These are phyloP conservation scores for Laguncularia racemosa DNA, from an alignment of 345 rosid species.

Conservation along the genomic window DNA sequence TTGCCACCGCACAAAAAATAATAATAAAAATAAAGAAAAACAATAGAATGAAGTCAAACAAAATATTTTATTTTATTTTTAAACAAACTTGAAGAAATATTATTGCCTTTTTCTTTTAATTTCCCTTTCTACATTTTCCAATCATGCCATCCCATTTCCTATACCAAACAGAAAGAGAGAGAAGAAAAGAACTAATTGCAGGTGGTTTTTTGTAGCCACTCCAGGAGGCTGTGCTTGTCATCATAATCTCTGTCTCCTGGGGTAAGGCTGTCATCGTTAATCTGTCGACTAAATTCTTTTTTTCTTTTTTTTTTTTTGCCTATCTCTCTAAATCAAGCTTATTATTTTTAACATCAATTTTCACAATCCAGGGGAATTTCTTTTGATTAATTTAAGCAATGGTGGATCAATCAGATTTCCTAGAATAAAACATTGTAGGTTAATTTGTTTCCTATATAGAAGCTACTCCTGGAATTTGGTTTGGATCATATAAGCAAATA, in stretches of 20 bases:
- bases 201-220: constrained; percentile 19
- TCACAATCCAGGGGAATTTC: too few relatives aligned
- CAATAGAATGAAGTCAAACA: not conserved
- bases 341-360: too few relatives aligned
- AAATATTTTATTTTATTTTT: not conserved
- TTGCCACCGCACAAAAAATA: constrained; percentile 13
- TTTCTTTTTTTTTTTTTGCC: too few relatives aligned
- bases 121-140: not conserved
- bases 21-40: not conserved
- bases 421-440: not conserved
- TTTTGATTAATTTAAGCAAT: too few relatives aligned
- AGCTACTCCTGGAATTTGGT: not conserved
- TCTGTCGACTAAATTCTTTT: too few relatives aligned
- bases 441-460: not conserved
- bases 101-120: not conserved
- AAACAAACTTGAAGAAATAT: not conserved
- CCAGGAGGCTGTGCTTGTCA: constrained; percentile 23
- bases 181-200: constrained; percentile 10
- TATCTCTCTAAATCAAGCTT: too few relatives aligned
- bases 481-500: not conserved
- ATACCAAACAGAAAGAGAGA: constrained; percentile 16
- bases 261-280: constrained; percentile 4
- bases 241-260: constrained; percentile 18
- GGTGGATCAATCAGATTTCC: too few relatives aligned
- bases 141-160: constrained; percentile 16